Percentiles rank a stretch among this genome's conserved stretches.
Conservation (phyloP, 2,329 filamentous ascomycete species). For the Aspergillus brasiliensis region DNA sequence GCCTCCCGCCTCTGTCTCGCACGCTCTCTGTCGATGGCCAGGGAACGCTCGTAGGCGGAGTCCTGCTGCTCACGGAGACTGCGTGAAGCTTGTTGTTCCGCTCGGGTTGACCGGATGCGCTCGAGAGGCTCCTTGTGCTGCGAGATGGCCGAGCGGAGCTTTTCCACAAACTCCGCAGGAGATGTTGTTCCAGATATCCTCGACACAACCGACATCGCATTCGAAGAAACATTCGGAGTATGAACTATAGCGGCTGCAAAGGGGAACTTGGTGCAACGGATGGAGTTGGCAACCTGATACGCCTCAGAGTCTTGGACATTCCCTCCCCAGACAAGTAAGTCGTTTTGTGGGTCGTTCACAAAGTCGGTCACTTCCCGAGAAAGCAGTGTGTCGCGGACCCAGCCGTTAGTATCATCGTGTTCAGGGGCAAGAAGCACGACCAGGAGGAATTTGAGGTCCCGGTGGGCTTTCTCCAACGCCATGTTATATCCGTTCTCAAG, state of each 20-base stretch:
- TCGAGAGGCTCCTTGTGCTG: conserved; percentile 76
- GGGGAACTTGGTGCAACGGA: conserved; percentile 89
- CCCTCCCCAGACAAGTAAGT: conserved; percentile 88
- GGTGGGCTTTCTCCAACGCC: conserved; percentile 85
- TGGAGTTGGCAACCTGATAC: conserved; percentile 85
- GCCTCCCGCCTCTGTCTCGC: conserved; percentile 75
- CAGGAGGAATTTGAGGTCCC: conserved; percentile 87
- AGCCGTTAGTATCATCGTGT: conserved; percentile 85
- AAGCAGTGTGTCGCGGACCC: conserved; percentile 80
- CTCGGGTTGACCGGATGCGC: conserved; percentile 71
- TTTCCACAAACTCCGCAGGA: conserved; percentile 70
- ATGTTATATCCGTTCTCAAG: conserved; percentile 89
- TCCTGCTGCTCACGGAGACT: conserved; percentile 86
- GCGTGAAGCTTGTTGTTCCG: conserved; percentile 78
- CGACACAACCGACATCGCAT: conserved; percentile 87
- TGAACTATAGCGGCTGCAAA: conserved; percentile 85
- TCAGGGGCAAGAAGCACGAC: conserved; percentile 87
- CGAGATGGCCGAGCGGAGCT: conserved; percentile 71
- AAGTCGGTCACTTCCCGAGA: conserved; percentile 72
- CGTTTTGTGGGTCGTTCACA: conserved; percentile 72
- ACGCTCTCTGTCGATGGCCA: conserved; percentile 85
- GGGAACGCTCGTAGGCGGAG: conserved; percentile 86
- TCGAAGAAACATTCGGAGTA: conserved; percentile 79
- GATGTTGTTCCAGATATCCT: conserved; percentile 73
- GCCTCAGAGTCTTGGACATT: conserved; percentile 92